Evolutionary conservation across 176 grass and related monocot species (phyloP), one percentile per base, ranked within the genome.

Genomic region (Zoysia japonica): DNA sequence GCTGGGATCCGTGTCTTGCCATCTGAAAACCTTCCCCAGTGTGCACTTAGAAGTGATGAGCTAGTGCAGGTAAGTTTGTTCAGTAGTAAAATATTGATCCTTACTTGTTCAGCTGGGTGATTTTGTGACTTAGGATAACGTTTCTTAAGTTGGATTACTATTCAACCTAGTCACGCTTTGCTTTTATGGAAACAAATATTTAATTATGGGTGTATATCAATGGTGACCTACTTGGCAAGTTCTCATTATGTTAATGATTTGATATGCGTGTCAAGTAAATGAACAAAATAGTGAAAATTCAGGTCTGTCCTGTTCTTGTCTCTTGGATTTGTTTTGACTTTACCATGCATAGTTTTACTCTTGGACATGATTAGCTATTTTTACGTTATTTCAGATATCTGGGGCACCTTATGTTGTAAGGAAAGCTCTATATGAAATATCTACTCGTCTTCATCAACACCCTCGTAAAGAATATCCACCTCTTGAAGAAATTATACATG

Each of bases 381-480:
- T 83, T 56, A 68, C 76, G 47, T 73, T 57, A 49, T 91, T 20
- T 83, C 78, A 99, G 96, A 89, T 99, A 89, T 91, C 96, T 57
- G 96, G 96, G 66, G 71, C 83, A 64, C 79, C 92, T 76, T 85
- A 82, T 86, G 54, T 95, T 80, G 90, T 90, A 39, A 93, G 88
- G 83, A 99, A 99, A 78, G 96, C 96, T 78, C 74, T 99, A 11
- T 95, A 95, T 63, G 84, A 85, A 78, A 93, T 99, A 90, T 95
- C 96, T 71, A 86, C 90, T 65, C 85, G 91, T 70, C 74, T 99
- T n/a, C 96, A 99, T 87, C 84, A 83, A 57, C 90, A 99, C 87
- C 88, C 96, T 43, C 90, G 75, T 50, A 99, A 99, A 75, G 96
- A 95, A 87, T 90, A 95, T 73, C 88, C 82, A 51, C 88, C 96